Percentiles rank a stretch among this genome's conserved stretches.
phyloP scores from a whole-genome alignment of 345 rosid species.

The Xanthoceras sorbifolium region DNA sequence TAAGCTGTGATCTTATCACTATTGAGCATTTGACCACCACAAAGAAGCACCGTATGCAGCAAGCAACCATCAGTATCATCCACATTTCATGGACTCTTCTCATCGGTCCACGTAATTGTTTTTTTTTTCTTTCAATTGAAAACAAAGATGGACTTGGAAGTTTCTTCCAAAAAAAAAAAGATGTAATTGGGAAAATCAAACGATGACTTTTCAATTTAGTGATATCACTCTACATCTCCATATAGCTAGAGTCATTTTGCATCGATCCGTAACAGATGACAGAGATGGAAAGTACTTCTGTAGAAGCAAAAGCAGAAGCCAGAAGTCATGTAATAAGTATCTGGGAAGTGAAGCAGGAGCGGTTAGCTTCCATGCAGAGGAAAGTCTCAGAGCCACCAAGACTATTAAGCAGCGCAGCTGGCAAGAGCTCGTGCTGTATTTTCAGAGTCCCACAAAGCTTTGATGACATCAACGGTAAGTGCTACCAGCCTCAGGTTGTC shows the following conservation, averaged over 20 bases:
- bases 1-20: too few species aligned
- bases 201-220: too few species aligned
- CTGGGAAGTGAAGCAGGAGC: slow-evolving; percentile 38
- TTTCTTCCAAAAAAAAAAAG: neutral
- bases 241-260: too few species aligned
- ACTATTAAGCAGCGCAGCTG: slow-evolving; percentile 42
- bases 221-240: too few species aligned
- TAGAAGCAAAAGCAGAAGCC: slow-evolving; percentile 16
- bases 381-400: slow-evolving; percentile 48
- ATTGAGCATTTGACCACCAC: too few species aligned
- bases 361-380: slow-evolving; percentile 36
- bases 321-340: slow-evolving; percentile 19
- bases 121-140: neutral
- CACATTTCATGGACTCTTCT: neutral
- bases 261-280: neutral
- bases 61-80: neutral
- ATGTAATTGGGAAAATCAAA: too few species aligned
- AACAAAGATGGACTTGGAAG: neutral
- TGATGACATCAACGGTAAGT: slow-evolving; percentile 52
- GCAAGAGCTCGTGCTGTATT: slow-evolving; percentile 46
- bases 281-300: slow-evolving; percentile 13
- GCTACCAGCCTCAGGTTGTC: slow-evolving; percentile 66
- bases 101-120: neutral
- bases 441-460: slow-evolving; percentile 49
- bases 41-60: too few species aligned